Conservation (phyloP, 257 asterid species). For the Asclepias syriaca region DNA sequence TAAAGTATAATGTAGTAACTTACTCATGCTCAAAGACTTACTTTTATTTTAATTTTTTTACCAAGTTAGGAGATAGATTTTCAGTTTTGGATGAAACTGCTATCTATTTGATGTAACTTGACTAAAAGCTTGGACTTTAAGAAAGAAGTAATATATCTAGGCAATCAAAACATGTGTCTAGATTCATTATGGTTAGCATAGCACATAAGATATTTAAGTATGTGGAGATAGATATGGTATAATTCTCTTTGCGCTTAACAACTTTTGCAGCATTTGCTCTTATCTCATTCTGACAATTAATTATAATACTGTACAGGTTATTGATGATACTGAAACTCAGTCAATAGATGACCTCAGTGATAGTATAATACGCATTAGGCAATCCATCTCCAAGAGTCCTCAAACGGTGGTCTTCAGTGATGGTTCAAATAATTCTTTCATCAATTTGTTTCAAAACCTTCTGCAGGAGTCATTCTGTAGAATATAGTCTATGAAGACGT, state of each 20-base stretch:
- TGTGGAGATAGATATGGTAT: not conserved
- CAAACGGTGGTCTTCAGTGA: slow-evolving; percentile 58
- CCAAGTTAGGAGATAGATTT: too few species aligned
- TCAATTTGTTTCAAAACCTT: slow-evolving; percentile 32
- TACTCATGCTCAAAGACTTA: not conserved
- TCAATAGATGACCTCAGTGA: slow-evolving; percentile 36
- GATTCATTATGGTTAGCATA: not conserved
- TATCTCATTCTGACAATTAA: slow-evolving; percentile 5
- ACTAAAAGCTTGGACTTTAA: not conserved
- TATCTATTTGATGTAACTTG: not conserved
- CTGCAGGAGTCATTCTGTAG: slow-evolving; percentile 27
- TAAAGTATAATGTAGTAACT: not conserved
- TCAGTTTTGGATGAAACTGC: not conserved
- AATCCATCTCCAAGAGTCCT: slow-evolving; percentile 43
- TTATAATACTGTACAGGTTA: slow-evolving; percentile 36
- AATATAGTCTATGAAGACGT: slow-evolving; percentile 20
- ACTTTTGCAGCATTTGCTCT: slow-evolving; percentile 1
- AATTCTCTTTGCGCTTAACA: not conserved
- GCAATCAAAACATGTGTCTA: not conserved
- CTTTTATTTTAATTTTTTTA: too few species aligned
- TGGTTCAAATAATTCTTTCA: slow-evolving; percentile 30
- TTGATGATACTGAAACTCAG: slow-evolving; percentile 55
- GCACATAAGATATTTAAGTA: not conserved
- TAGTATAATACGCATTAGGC: slow-evolving; percentile 36
- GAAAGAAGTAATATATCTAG: too few species aligned